Base-by-base conservation (phyloP, 306 rosid species). In the Dalbergia cochinchinensis region DNA sequence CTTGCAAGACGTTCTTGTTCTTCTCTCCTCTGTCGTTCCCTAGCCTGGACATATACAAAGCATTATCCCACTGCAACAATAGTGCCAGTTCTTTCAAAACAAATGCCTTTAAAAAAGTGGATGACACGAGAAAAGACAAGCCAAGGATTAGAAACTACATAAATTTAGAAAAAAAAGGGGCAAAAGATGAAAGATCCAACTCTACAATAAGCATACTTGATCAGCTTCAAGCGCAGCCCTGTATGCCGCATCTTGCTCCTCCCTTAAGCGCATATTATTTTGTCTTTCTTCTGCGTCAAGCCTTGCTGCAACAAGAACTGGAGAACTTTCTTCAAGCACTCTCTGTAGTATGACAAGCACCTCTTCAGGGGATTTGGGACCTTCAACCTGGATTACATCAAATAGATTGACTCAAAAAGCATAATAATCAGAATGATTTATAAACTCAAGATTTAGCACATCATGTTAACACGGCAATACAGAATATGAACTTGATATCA, bases 231-330 rank as follows among this genome's bases (percentile, higher is more conserved):
- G 99, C 39, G 99, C 98, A 53, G 97, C 97, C 88, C 96, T 89
- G 78, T 85, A 96, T 48, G 99, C 99, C 82, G 99, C 98, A 93
- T 93, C 99, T 87, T 95, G 98, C 89, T 96, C 99, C 87, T 96
- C 98, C 79, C 99, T 93, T 83, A 96, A 86, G 42, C 89, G 94
- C 73, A 67, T 58, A 80, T 93, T 93, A 72, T 62, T 93, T 66
- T 64, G 84, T 78, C 99, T 90, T 91, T 96, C 98, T 88, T 96
- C 99, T 60, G 99, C 97, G 39, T 91, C 97, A 82, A 79, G 85
- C 86, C 98, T 90, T 31, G 94, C 98, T 0, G 94, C 48, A 74
- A 88, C 93, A 83, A 96, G 94, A 83, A 89, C 94, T 41, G 96
- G 86, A 74, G 97, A 78, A 71, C 97, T 93, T 85, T 96, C 98